Evolutionary conservation across 2,329 filamentous ascomycete genomes (phyloP).

Genomic region (Phialemonium atrogriseum): DNA sequence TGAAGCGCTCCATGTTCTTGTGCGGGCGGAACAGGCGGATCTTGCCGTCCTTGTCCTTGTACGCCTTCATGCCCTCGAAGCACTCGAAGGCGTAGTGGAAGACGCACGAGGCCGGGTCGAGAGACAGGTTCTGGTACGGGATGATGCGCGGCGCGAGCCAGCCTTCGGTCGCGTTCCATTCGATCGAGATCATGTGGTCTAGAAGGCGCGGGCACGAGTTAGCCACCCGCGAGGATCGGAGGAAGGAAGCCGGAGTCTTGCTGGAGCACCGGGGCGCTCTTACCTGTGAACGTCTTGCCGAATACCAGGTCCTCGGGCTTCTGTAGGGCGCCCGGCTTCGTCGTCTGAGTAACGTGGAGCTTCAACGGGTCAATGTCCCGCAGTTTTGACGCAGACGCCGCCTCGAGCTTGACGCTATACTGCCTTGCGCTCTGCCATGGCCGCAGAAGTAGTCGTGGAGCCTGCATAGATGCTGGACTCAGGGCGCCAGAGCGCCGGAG

Average conservation of each 20-base stretch:
- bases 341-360: conserved; percentile 67
- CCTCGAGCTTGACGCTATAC: conserved; percentile 46
- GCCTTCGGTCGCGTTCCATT: conserved; percentile 81
- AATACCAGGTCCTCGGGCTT: conserved; percentile 81
- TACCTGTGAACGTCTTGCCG: conserved; percentile 84
- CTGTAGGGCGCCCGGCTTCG: conserved; percentile 62
- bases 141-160: conserved; percentile 79
- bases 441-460: conserved; percentile 22
- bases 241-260: no score
- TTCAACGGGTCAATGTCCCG: conserved; percentile 68
- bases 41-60: conserved; percentile 73
- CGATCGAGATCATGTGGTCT: conserved; percentile 96
- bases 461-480: conserved; percentile 17
- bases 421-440: conserved; percentile 26
- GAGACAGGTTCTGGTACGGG: conserved; percentile 93
- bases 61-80: conserved; percentile 99
- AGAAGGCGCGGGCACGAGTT: conserved; percentile 5
- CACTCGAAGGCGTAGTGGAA: conserved; percentile 98
- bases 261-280: conserved; percentile 10
- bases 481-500: conserved; percentile 31
- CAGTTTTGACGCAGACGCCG: conserved; percentile 43
- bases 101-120: conserved; percentile 93
- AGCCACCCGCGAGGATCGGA: not conserved
- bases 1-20: conserved; percentile 93
- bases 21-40: conserved; percentile 88